Evolutionary conservation across 805 yeast species (phyloP), one percentile per base, ranked within the genome.

Genomic region (Blastobotrys peoriensis): DNA sequence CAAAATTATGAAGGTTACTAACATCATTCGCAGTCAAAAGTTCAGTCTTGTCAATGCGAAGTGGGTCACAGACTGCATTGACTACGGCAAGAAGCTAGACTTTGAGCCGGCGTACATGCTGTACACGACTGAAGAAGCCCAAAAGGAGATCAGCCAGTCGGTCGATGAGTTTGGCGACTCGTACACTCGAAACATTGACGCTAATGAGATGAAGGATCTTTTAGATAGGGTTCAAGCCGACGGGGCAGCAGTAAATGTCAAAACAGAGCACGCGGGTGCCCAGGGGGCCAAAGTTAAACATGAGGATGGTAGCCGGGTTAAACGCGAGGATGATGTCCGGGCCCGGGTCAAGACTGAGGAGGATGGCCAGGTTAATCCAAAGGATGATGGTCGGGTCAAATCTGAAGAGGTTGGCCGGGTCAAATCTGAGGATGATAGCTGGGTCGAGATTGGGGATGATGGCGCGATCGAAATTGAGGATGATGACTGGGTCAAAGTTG

Each of bases 31-130:
- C 8, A 13, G 10, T 8, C 8, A 25, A 8, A 25, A 25, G 30
- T 25, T 71, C 52, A 85, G 81, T 54, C 67, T 91, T 0, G 57
- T 87, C 5, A 70, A 63, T 41, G 87, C 94, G 0, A 59, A 64
- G 23, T 91, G 96, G 95, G 59, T 86, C 4, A 67, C 78, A 37
- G 89, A 85, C 51, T 79, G 93, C 53, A 64, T 85, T 2, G 55
- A 60, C 15, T 58, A 66, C 10, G 54, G 60, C 1, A 41, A 53
- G 2, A 38, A 78, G 1, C 60, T 86, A 0, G 71, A 70, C 2
- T 52, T 83, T 4, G 95, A 85, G 52, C 83, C 86, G 0, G 56
- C 60, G 17, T 47, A 47, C 37, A 41, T 49, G 18, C 22, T 40
- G 15, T 27, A 10, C 3, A 58, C 65, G 1, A 28, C 51, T 1